Base-by-base conservation (phyloP, 2,329 filamentous ascomycete species). In the Ophiostoma sp. region DNA sequence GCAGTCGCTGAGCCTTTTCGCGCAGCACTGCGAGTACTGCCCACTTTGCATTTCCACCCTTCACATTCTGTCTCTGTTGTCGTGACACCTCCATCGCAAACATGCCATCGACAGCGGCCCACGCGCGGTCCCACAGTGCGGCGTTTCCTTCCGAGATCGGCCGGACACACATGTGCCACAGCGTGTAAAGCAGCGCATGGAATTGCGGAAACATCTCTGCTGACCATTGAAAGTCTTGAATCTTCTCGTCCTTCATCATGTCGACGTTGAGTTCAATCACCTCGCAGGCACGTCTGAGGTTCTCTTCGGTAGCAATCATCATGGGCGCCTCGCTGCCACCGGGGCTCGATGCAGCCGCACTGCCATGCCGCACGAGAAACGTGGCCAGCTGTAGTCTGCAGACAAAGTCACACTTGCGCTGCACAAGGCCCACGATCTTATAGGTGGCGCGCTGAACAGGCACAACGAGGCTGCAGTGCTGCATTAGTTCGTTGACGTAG, bases 381-480 rank as follows among this genome's bases (percentile, higher is more conserved):
- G 65, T 63, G 5, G 67, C 55, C 64, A 71, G 67, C 70, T 71
- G 73, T 55, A 76, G 74, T 8, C 72, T 73, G 40, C 72, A 71
- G 64, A 75, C 73, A 42, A 78, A 73, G 55, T 76, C 74, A 9
- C 73, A 65, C 70, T 77, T 78, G 52, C 68, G 65, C 41, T 72
- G 16, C 4, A 76, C 71, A 1, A 76, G 64, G 2, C 71, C 66
- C 4, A 71, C 69, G 16, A 76, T 72, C 14, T 74, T 68, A 5
- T 69, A 60, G 3, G 74, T 73, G 27, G 71, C 65, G 0, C 74
- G 72, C 66, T 77, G 76, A 14, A 72, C 47, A 38, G 84, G 84
- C 3, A 84, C 77, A 1, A 79, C 79, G 76, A 82, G 81, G 69
- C 85, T 83, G 70, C 79, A 81, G 66, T 83, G 75, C 67, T 77